Percentiles rank a stretch among this genome's conserved stretches.
phyloP scores from a whole-genome alignment of 495 filamentous ascomycete genomes.

The Aspergillus sclerotioniger region DNA sequence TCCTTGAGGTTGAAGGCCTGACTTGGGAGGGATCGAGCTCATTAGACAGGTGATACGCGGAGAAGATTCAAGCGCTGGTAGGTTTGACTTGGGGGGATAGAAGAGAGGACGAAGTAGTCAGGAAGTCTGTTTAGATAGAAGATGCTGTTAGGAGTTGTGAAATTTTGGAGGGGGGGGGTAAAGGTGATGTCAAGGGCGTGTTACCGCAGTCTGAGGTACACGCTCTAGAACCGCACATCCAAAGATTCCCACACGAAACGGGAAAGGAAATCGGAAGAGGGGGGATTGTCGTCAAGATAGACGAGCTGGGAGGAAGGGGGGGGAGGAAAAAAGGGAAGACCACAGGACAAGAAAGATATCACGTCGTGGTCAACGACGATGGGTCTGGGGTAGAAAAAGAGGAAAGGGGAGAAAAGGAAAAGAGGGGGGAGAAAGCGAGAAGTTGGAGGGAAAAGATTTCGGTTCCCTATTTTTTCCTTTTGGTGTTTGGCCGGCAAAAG shows the following conservation, averaged over 20 bases:
- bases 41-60: conserved; percentile 44
- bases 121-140: not conserved
- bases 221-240: conserved; percentile 24
- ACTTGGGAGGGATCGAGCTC: conserved; percentile 50
- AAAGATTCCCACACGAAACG: conserved; percentile 26
- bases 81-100: not conserved
- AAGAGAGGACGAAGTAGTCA: not conserved
- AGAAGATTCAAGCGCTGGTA: conserved; percentile 2
- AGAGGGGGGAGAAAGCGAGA: conserved; percentile 13
- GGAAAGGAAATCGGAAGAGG: conserved; percentile 15
- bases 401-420: conserved; percentile 8
- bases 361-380: conserved; percentile 29
- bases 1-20: conserved; percentile 54
- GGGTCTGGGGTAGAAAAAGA: conserved; percentile 18
- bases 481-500: conserved; percentile 9
- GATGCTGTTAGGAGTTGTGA: not conserved
- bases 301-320: conserved; percentile 5
- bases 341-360: conserved; percentile 16
- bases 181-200: conserved; percentile 17
- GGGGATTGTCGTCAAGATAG: conserved; percentile 5
- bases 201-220: conserved; percentile 19
- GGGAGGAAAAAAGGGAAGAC: conserved; percentile 19
- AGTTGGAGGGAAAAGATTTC: conserved; percentile 17
- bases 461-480: conserved; percentile 21
- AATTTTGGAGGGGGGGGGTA: conserved; percentile 4